Percentiles rank a stretch among this genome's conserved stretches.
Conservation (phyloP, 1,139 yeast species). For the Candida sp. region DNA sequence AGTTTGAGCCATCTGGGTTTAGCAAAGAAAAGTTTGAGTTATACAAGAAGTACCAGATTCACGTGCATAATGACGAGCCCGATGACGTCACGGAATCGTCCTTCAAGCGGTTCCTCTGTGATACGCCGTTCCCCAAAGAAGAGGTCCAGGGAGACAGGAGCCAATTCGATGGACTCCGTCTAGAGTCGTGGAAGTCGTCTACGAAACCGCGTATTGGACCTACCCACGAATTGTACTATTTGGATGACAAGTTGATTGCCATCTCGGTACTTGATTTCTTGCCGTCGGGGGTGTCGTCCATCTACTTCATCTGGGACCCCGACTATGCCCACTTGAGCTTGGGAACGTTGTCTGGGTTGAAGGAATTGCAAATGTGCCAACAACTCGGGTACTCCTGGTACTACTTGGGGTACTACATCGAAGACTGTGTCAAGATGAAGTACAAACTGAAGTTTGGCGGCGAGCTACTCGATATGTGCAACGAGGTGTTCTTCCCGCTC, state of each 20-base stretch:
- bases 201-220: conserved; percentile 39
- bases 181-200: conserved; percentile 18
- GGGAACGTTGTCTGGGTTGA: conserved; percentile 78
- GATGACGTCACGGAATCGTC: conserved; percentile 46
- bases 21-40: conserved; percentile 66
- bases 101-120: conserved; percentile 72
- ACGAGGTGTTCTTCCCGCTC: conserved; percentile 49
- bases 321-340: conserved; percentile 70
- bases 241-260: conserved; percentile 68
- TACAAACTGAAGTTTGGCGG: conserved; percentile 85
- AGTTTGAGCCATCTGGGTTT: conserved; percentile 56
- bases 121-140: conserved; percentile 54
- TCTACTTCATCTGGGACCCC: conserved; percentile 91
- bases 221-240: conserved; percentile 80
- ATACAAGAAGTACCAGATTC: conserved; percentile 70
- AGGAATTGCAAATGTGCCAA: conserved; percentile 65
- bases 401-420: conserved; percentile 79
- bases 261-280: conserved; percentile 79
- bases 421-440: conserved; percentile 81
- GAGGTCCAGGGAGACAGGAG: conserved; percentile 27
- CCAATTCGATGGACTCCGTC: conserved; percentile 34
- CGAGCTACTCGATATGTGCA: conserved; percentile 60
- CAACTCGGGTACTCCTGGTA: conserved; percentile 51
- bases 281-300: conserved; percentile 81
- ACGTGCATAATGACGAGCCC: conserved; percentile 67